Conservation (phyloP, 129 eudicot species). For the Calendula officinalis region DNA sequence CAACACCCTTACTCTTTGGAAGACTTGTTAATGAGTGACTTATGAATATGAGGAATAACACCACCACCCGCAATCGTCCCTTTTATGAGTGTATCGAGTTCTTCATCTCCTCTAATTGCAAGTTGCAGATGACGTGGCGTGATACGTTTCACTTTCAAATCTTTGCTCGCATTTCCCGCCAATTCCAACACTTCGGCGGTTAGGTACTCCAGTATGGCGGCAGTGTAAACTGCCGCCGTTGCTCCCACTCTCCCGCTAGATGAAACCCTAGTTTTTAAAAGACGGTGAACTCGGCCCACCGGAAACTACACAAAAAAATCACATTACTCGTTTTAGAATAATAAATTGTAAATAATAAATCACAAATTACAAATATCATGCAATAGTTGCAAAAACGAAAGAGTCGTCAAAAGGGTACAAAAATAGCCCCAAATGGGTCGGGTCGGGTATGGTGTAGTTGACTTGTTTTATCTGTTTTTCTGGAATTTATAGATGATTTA, state of each 20-base stretch:
- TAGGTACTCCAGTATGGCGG: constrained; percentile 63
- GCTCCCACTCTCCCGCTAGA: constrained; percentile 72
- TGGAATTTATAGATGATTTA: too few species aligned
- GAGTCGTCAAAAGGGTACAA: too few species aligned
- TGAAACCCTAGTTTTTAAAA: constrained; percentile 51
- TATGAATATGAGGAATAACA: constrained; percentile 78
- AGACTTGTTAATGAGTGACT: constrained; percentile 72
- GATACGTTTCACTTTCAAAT: constrained; percentile 68
- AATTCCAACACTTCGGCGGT: constrained; percentile 72
- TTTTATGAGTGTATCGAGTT: constrained; percentile 71
- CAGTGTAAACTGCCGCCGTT: constrained; percentile 73
- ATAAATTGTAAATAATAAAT: too few species aligned
- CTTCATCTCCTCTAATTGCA: constrained; percentile 82
- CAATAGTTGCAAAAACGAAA: too few species aligned
- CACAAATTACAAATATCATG: too few species aligned
- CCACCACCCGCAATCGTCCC: constrained; percentile 83
- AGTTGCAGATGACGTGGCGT: constrained; percentile 75
- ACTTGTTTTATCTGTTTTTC: too few species aligned
- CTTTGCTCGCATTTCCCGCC: constrained; percentile 80
- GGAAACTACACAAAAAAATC: constrained; percentile 54
- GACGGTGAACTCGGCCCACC: constrained; percentile 70
- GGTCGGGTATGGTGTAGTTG: too few species aligned
- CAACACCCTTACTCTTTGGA: constrained; percentile 43
- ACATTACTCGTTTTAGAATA: not conserved
- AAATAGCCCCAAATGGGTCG: too few species aligned